Percentiles rank a stretch among this genome's conserved stretches.
Conservation (phyloP, 257 asterid genomes). For the Solanum okadae region DNA sequence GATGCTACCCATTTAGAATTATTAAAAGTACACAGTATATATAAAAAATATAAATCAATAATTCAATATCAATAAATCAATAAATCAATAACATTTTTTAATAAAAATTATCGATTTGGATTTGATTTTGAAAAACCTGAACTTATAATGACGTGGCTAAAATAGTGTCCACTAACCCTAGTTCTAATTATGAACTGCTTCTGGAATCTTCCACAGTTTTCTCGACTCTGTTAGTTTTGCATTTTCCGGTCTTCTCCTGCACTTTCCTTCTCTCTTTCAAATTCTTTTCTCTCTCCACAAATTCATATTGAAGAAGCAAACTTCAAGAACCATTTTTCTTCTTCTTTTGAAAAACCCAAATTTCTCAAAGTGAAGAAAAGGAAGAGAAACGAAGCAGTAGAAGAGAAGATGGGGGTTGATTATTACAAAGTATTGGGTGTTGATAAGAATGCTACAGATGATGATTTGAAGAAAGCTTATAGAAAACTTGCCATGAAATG, state of each 20-base stretch:
- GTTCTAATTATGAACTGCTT: neutral
- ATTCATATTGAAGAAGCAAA: neutral
- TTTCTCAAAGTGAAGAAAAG: slow-evolving; percentile 12
- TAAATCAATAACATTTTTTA: no score
- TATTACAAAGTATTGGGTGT: slow-evolving; percentile 30
- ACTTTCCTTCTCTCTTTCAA: neutral
- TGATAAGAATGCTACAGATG: slow-evolving; percentile 26
- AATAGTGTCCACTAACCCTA: neutral
- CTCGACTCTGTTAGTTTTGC: neutral
- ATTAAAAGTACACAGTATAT: neutral
- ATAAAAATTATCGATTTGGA: no score
- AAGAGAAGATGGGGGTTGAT: slow-evolving; percentile 25
- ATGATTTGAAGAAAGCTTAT: slow-evolving; percentile 37
- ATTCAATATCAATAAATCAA: neutral
- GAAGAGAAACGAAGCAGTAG: slow-evolving; percentile 7
- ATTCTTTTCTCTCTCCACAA: neutral
- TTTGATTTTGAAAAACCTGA: no score
- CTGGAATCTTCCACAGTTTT: neutral
- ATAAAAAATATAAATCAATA: no score
- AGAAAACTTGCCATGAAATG: slow-evolving; percentile 36
- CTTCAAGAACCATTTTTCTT: neutral
- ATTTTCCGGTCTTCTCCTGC: neutral
- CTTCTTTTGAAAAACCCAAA: neutral
- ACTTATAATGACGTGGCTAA: neutral
- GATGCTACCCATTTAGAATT: neutral